Evolutionary conservation across 768 basidiomycete species (phyloP), one percentile per base, ranked within the genome.

Genomic region (Suillus decipiens): DNA sequence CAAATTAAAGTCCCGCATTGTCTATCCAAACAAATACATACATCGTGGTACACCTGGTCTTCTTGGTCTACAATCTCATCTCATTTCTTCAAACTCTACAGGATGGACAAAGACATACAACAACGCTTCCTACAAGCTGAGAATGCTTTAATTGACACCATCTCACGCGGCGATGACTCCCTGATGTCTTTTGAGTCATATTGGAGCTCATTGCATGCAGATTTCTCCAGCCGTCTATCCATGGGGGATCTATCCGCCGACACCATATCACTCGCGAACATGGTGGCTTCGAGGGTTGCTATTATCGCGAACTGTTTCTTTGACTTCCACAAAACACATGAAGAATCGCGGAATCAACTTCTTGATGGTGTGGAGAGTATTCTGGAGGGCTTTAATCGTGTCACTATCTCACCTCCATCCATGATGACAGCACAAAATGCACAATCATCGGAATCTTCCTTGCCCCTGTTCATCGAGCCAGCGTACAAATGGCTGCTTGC

Each of bases 401-500:
- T 57, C 24, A 19, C 1, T 5, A 41, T 57, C 1, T 57, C 56
- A 0, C 10, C 24, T 57, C 10, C 56, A 28, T 28, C 56, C 1
- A 1, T 28, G 0, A 10, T 0, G 17, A 6, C 24, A 7, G 1
- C 24, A 28, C 55, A 19, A 28, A 19, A 19, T 39, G 8, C 34
- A 19, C 45, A 17, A 11, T 22, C 34, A 33, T 6, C n/a, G 5
- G 62, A 45, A 33, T 45, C 34, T 12, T 43, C 34, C 0, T 12
- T 64, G 15, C 36, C 64, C 1, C 36, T 59, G 0, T 67, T 67
- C 8, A 48, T 70, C 1, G 8, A n/a, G 5, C 0, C 73, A 1
- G 72, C 77, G 0, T 76, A 79, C 61, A 62, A 56, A 4, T 86
- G 84, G 84, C 66, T 86, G 1, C 24, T 82, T 1, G 50, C 69